Evolutionary conservation across 768 basidiomycete species (phyloP), one percentile per base, ranked within the genome.

Genomic region (Crucibulum laeve): DNA sequence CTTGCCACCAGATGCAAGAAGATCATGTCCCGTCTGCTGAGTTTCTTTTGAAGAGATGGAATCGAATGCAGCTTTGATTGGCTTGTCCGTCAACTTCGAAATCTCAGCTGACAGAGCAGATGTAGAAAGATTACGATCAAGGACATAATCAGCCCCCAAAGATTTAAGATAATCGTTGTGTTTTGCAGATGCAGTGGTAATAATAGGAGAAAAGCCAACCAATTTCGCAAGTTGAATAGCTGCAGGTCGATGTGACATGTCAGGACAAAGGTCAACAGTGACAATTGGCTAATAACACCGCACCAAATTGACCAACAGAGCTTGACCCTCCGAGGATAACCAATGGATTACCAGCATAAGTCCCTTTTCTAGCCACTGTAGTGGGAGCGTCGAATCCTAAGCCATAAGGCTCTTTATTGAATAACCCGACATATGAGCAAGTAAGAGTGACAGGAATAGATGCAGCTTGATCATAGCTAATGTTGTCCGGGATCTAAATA

Each of bases 151-250:
- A 5, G 67, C 74, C 5, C 74, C 70, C 13, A 75, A 53, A 1
- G 59, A 58, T 49, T 64, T 60, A 23, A 74, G 58, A 13, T 48
- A 47, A 0, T 45, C 36, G 22, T 51, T 40, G 25, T 69, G 61
- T 14, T 50, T 48, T 7, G 38, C 45, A 14, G 63, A 66, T 2
- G 66, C 53, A 1, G 60, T 71, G 23, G 62, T 51, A 15, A 75
- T 69, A 43, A 74, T 70, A 11, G 67, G 68, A n/a, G 61, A 57
- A 53, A 73, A 71, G 2, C 71, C 66, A 2, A 65, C 63, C 26
- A 62, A 26, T 38, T 51, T 60, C 17, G 65, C 66, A 10, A 69
- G 59, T 47, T 69, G 65, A 44, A 66, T 60, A 11, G 42, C 71
- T 68, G 34, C 57, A 42, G 63, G 63, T 5, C 10, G 17, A 40